Base-by-base conservation (phyloP, 164 flowering plant species). In the Kalanchoe fedtschenkoi region DNA sequence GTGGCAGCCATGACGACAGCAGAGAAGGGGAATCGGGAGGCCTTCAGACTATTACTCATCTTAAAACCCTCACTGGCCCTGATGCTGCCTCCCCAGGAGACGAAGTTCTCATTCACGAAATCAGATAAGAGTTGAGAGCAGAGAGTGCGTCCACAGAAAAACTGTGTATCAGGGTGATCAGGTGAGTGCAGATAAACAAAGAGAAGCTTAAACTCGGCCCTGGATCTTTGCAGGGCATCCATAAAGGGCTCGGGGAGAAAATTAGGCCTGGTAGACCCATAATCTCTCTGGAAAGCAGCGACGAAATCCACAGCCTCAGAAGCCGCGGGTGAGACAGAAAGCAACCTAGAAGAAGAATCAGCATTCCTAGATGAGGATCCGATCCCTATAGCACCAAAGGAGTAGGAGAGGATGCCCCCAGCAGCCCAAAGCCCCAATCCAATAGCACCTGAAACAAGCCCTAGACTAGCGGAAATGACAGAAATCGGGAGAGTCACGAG, bases 31-130 rank as follows among this genome's bases (percentile, higher is more conserved):
- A 65, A 93, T 64, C 91, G 70, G 0, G 99, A 93, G 0, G 95
- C 99, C 76, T 90, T 93, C 80, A 93, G 81, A 70, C 96, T 88
- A 58, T 91, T 90, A 71, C 99, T 93, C 99, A 93, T 93, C 87
- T 91, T 93, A 68, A 93, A 93, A 26, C 99, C 99, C 65, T 93
- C 99, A 53, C 93, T 93, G 1, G 84, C 80, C 54, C 92, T 71
- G 30, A 93, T 89, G 55, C 93, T 88, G 69, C 92, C 99, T 14
- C 97, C 99, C 99, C 99, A 93, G 0, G 83, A 64, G 32, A 93
- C 93, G 21, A 93, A 93, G 69, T 93, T 90, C 83, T 88, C 96
- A 53, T 93, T 93, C 58, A 93, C 72, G 70, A 90, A 90, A 0
- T 83, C 84, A 11, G 78, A 71, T 37, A 93, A 9, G 0, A 66